These are phyloP conservation scores for Urtica urens DNA, from an alignment of 306 rosid genomes.

Conservation along the genomic window DNA sequence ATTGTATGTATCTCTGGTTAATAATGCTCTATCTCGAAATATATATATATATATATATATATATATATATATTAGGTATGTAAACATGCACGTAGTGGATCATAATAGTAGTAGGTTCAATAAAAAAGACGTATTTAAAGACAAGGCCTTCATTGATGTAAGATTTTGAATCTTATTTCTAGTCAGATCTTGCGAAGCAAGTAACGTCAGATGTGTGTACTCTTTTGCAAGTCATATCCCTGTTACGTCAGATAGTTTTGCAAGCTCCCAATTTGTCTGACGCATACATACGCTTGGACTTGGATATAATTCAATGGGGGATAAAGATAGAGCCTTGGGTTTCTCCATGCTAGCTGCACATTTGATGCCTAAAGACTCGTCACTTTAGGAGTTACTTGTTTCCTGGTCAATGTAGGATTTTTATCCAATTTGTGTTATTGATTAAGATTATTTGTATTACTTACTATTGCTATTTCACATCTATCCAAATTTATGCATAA, in stretches of 20 bases:
- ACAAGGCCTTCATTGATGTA: too few relatives aligned
- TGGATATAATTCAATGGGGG: slow-evolving; percentile 40
- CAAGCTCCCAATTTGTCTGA: slow-evolving; percentile 68
- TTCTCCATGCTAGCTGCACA: slow-evolving; percentile 76
- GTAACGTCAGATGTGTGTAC: background rate
- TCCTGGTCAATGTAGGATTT: slow-evolving; percentile 52
- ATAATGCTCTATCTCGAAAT: too few relatives aligned
- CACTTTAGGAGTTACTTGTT: slow-evolving; percentile 60
- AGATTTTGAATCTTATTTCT: too few relatives aligned
- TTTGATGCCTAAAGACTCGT: slow-evolving; percentile 56
- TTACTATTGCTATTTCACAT: background rate
- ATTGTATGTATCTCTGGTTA: too few relatives aligned
- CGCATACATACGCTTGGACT: slow-evolving; percentile 82
- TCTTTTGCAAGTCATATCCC: slow-evolving; percentile 47
- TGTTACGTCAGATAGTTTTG: slow-evolving; percentile 52
- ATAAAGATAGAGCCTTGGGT: slow-evolving; percentile 43
- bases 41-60: too few relatives aligned
- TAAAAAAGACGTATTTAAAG: too few relatives aligned
- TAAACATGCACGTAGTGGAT: too few relatives aligned
- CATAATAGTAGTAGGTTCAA: too few relatives aligned
- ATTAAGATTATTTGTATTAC: background rate
- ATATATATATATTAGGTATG: too few relatives aligned
- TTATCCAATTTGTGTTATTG: slow-evolving; percentile 12
- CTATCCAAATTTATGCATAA: too few relatives aligned
- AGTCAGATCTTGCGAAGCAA: too few relatives aligned